Percentiles rank a stretch among this genome's conserved stretches.
Conservation (phyloP, 257 asterid genomes). For the Pogostemon cablin region DNA sequence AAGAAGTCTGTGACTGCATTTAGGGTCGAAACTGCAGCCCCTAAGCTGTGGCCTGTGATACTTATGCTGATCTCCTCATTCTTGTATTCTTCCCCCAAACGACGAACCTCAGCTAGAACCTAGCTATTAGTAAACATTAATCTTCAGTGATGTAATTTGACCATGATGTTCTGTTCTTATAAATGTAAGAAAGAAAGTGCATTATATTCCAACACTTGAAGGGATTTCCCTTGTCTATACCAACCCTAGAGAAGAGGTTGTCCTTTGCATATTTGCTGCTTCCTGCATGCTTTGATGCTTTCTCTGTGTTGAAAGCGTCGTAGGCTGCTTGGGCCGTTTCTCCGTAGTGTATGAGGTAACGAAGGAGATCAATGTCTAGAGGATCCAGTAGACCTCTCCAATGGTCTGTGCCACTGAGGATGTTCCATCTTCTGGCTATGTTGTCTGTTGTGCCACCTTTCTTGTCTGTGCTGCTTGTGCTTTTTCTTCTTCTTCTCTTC, state of each 20-base stretch:
- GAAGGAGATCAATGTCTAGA: conserved; percentile 69
- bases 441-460: not conserved
- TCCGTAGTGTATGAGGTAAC: conserved; percentile 70
- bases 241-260: conserved; percentile 55
- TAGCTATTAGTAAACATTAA: not conserved
- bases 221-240: conserved; percentile 51
- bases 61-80: conserved; percentile 74
- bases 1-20: conserved; percentile 66
- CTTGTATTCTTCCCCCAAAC: conserved; percentile 65
- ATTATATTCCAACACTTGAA: conserved; percentile 24
- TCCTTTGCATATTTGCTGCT: conserved; percentile 51
- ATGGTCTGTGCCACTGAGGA: conserved; percentile 58
- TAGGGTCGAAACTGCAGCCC: conserved; percentile 71
- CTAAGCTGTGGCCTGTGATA: conserved; percentile 80
- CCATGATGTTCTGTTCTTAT: no score
- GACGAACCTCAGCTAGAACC: conserved; percentile 65
- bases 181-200: no score
- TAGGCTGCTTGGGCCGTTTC: conserved; percentile 73
- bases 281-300: conserved; percentile 75
- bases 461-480: conserved; percentile 16
- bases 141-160: not conserved
- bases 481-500: conserved; percentile 34
- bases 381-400: conserved; percentile 82
- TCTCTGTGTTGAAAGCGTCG: conserved; percentile 64
- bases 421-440: conserved; percentile 64